A percentile compares a stretch with the other conserved stretches of the same genome.
Conservation (phyloP, 768 basidiomycete genomes). For the Russula olivacea region DNA sequence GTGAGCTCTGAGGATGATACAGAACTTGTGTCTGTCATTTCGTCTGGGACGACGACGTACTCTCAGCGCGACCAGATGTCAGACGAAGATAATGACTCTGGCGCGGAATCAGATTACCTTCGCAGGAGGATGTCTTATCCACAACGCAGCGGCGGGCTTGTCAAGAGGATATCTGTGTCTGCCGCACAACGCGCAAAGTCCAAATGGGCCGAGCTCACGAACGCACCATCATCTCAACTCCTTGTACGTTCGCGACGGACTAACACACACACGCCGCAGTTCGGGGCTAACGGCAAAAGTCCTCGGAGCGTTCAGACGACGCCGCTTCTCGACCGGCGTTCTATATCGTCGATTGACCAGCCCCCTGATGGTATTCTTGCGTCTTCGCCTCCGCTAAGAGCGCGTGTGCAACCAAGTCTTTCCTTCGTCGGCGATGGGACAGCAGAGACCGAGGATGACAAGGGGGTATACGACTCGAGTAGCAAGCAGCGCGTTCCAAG, state of each 20-base stretch:
- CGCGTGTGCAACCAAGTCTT: constrained; percentile 7
- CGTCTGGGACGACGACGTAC: constrained; percentile 46
- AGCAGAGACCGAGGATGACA: constrained; percentile 41
- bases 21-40: constrained; percentile 50
- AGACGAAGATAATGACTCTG: constrained; percentile 25
- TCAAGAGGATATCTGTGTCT: constrained; percentile 22
- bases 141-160: constrained; percentile 14
- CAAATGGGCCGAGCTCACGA: constrained; percentile 21
- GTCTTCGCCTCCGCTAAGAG: not conserved
- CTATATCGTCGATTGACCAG: not conserved
- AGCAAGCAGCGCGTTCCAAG: constrained; percentile 78
- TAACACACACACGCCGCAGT: not conserved
- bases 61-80: constrained; percentile 17
- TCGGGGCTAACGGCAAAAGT: not conserved
- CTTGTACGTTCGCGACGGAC: constrained; percentile 7
- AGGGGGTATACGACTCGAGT: constrained; percentile 76
- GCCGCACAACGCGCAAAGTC: constrained; percentile 25
- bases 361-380: constrained; percentile 1
- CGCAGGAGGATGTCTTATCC: constrained; percentile 13
- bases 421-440: constrained; percentile 32
- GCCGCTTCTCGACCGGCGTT: constrained; percentile 11
- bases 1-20: constrained; percentile 35
- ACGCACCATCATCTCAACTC: constrained; percentile 6
- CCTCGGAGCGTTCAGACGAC: constrained; percentile 16
- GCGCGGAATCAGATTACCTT: constrained; percentile 19